Evolutionary conservation across 176 grass and related monocot genomes (phyloP).

Genomic region (Olyra latifolia): DNA sequence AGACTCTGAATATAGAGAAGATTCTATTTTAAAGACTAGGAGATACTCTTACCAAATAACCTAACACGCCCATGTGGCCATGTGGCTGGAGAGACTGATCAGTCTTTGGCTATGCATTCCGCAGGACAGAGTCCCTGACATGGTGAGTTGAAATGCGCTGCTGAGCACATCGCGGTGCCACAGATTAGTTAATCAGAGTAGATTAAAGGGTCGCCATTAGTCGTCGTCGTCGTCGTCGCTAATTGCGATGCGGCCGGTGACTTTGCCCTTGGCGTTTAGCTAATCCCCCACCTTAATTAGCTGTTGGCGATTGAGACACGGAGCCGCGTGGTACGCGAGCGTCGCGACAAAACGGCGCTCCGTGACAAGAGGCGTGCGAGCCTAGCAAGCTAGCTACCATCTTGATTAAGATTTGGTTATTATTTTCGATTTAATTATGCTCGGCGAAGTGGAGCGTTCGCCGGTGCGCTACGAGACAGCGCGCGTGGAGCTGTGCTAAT

Average conservation of each 20-base stretch:
- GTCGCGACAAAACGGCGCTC: background rate
- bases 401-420: background rate
- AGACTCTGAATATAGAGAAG: no score
- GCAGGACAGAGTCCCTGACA: no score
- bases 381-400: background rate
- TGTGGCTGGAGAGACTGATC: no score
- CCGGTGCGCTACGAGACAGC: background rate
- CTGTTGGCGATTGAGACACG: constrained; percentile 4
- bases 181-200: background rate
- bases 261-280: constrained; percentile 14
- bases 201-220: background rate
- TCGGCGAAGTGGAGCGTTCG: background rate
- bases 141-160: background rate
- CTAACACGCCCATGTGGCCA: no score
- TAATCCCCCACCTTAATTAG: background rate
- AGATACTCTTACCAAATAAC: no score
- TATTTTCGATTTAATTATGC: background rate
- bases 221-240: background rate
- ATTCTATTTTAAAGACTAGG: no score
- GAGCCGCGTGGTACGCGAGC: background rate
- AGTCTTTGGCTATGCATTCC: no score
- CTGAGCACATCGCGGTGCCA: background rate
- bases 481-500: background rate
- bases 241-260: constrained; percentile 22
- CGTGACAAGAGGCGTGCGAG: background rate